A percentile compares a stretch with the other conserved stretches of the same genome.
Evolutionary conservation across 306 rosid species (phyloP).

Genomic region (Gleditsia sinensis): DNA sequence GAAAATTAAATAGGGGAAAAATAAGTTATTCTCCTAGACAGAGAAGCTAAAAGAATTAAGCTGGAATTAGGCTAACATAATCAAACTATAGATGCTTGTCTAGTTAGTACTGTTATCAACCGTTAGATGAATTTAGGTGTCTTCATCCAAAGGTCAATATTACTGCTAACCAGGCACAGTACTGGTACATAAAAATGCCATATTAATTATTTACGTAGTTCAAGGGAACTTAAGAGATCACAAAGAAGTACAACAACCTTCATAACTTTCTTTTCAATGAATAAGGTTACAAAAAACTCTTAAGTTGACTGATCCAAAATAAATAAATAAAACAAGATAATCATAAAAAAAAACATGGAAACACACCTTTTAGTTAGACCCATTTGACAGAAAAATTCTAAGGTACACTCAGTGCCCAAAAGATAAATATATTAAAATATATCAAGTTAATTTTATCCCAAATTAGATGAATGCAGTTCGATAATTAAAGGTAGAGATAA

Average conservation of each 20-base stretch:
- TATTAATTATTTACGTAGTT: not conserved
- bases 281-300: not conserved
- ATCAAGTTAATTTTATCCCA: no score
- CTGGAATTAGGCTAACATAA: constrained; percentile 17
- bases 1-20: not conserved
- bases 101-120: not conserved
- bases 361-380: no score
- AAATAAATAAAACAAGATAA: no score
- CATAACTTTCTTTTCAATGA: constrained; percentile 1
- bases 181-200: not conserved
- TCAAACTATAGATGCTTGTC: constrained; percentile 9
- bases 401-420: no score
- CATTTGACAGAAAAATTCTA: no score
- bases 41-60: not conserved
- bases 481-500: no score
- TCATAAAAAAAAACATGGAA: no score
- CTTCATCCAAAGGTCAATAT: not conserved
- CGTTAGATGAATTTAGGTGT: not conserved
- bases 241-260: not conserved
- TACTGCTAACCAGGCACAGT: not conserved
- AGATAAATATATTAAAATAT: no score
- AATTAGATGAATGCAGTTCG: no score
- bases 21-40: not conserved
- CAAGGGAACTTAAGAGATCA: not conserved
- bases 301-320: no score